Base-by-base conservation (phyloP, 768 basidiomycete species). In the Russula sp. region DNA sequence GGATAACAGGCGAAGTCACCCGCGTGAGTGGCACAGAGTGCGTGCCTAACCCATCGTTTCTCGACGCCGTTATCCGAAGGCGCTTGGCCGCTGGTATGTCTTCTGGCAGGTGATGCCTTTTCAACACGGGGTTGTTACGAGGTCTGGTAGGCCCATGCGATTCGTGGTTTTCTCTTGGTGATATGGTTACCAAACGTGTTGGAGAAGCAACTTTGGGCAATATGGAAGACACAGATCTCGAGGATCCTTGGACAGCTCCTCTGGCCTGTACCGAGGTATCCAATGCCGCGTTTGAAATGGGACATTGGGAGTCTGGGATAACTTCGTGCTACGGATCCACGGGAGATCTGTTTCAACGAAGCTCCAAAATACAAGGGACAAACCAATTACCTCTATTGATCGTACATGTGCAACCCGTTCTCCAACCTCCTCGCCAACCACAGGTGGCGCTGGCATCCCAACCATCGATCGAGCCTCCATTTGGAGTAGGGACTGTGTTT, bases 221-320 rank as follows among this genome's bases (percentile, higher is more conserved):
- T 7, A 9, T 46, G 22, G 34, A 35, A 46, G 45, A n/a, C 36
- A 32, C 38, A 14, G 7, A 8, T 32, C 16, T 41, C 20, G 29
- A 25, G 2, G 59, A 46, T 16, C 9, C 20, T 41, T 46, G 56
- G 5, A 39, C 13, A 13, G 9, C 13, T 10, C 46, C 32, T 53
- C 36, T 47, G 34, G 16, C 14, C 25, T 22, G 50, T 14, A 29
- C 35, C 32, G 49, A 20, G 1, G 50, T 16, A 39, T 5, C 16
- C 18, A 54, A 8, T 22, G 11, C 46, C 10, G 34, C 22, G 25
- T 42, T 43, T 43, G 41, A 25, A 35, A 38, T 48, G 6, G 8
- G 45, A 14, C 38, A 36, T 41, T 53, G 58, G 9, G 62, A 63
- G 35, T 63, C 62, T 22, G 57, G 57, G 39, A 63, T 48, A 43